phyloP scores from a whole-genome alignment of 345 rosid species.

The Hypericum androsaemum region DNA sequence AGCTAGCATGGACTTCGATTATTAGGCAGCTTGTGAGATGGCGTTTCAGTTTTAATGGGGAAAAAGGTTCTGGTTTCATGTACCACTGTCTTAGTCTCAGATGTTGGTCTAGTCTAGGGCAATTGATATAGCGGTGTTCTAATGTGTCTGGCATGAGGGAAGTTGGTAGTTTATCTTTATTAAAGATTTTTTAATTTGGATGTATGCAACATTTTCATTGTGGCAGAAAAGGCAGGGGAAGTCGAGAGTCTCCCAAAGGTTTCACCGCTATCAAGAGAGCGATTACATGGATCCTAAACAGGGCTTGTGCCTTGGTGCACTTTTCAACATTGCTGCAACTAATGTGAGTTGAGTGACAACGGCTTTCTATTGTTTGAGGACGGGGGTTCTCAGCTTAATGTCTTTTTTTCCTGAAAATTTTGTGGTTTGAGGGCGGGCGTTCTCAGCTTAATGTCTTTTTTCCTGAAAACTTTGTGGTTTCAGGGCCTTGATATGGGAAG shows the following conservation, averaged over 20 bases:
- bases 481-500: conserved; percentile 92
- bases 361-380: background rate
- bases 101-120: too few relatives aligned
- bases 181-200: conserved; percentile 1
- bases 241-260: conserved; percentile 35
- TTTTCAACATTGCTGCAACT: conserved; percentile 87
- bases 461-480: conserved; percentile 5
- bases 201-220: conserved; percentile 3
- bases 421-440: conserved; percentile 55
- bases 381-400: background rate
- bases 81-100: too few relatives aligned
- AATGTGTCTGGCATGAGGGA: too few relatives aligned
- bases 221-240: conserved; percentile 52
- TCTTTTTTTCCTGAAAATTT: conserved; percentile 6
- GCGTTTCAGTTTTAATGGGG: too few relatives aligned
- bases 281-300: conserved; percentile 84
- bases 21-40: too few relatives aligned
- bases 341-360: conserved; percentile 37
- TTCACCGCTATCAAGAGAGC: conserved; percentile 64
- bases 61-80: too few relatives aligned
- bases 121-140: too few relatives aligned
- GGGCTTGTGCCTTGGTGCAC: conserved; percentile 77
- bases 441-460: conserved; percentile 11
- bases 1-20: too few relatives aligned
- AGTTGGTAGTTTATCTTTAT: background rate